Evolutionary conservation across 768 basidiomycete genomes (phyloP).

Genomic region (Saitozyma podzolica): DNA sequence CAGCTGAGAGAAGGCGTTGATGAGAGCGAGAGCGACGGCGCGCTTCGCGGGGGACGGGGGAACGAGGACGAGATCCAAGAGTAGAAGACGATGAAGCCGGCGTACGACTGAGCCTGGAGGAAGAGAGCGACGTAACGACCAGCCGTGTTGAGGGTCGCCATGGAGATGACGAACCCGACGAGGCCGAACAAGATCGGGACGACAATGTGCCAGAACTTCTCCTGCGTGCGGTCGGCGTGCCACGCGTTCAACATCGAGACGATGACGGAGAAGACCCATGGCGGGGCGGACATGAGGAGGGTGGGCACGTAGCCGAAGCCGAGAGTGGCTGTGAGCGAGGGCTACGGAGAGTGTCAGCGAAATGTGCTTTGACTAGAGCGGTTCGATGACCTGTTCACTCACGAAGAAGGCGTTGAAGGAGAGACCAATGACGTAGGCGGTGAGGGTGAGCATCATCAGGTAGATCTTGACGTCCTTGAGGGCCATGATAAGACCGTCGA

Average conservation of each 20-base stretch:
- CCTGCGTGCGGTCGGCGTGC: constrained; percentile 69
- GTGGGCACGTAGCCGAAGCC: constrained; percentile 61
- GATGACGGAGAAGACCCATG: constrained; percentile 54
- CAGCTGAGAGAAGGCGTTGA: constrained; percentile 77
- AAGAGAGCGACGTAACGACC: constrained; percentile 49
- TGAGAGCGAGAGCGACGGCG: constrained; percentile 77
- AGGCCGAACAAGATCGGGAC: constrained; percentile 58
- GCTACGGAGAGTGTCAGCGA: constrained; percentile 5
- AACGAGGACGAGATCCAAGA: constrained; percentile 62
- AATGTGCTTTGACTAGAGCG: not conserved
- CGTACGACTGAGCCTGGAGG: constrained; percentile 63
- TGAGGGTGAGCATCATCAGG: constrained; percentile 65
- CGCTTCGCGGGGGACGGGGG: constrained; percentile 81
- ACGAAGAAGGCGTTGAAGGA: constrained; percentile 69
- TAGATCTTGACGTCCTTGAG: constrained; percentile 79
- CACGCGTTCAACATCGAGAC: constrained; percentile 59
- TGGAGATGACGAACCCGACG: constrained; percentile 55
- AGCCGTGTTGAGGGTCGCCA: constrained; percentile 51
- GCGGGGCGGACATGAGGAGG: constrained; percentile 74
- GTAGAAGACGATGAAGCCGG: constrained; percentile 49
- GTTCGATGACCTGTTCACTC: constrained; percentile 9
- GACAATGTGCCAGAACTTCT: constrained; percentile 72
- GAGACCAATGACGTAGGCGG: constrained; percentile 62
- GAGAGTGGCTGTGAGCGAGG: constrained; percentile 67
- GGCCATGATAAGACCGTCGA: constrained; percentile 62